Conservation (phyloP, 208 protist species). For the Acanthamoeba lenticulata region DNA sequence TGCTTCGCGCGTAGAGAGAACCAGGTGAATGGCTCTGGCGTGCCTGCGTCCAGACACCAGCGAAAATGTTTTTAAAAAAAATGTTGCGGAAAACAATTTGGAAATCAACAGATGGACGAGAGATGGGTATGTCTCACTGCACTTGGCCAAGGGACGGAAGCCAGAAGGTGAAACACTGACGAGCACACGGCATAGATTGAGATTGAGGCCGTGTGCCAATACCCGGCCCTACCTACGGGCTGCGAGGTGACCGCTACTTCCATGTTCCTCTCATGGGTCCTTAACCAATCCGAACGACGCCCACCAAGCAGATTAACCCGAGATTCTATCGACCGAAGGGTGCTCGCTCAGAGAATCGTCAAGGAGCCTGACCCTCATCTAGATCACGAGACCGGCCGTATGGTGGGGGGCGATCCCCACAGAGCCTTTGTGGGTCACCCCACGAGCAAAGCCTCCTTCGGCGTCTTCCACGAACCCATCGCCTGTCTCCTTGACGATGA, state of each 20-base stretch:
- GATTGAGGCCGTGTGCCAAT: background rate
- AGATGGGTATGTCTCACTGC: too few species aligned
- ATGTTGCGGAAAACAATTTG: too few species aligned
- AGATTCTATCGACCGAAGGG: background rate
- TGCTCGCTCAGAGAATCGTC: background rate
- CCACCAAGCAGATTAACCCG: background rate
- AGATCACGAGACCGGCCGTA: background rate
- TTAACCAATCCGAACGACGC: background rate
- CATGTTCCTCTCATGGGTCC: conserved; percentile 2
- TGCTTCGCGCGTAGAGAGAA: too few species aligned
- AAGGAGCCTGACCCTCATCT: background rate
- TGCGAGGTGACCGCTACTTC: background rate
- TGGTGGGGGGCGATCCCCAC: background rate
- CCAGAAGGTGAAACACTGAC: too few species aligned
- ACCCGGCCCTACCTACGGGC: background rate
- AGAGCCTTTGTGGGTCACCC: background rate
- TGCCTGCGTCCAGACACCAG: too few species aligned
- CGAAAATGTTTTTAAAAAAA: too few species aligned
- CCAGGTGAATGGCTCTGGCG: too few species aligned
- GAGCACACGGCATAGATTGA: too few species aligned
- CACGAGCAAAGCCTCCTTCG: background rate
- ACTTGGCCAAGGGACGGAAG: too few species aligned
- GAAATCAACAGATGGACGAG: too few species aligned
- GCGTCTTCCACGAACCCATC: background rate
- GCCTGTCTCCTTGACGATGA: background rate